phyloP scores from a whole-genome alignment of 2,329 filamentous ascomycete species.

The Ascochyta fabae region DNA sequence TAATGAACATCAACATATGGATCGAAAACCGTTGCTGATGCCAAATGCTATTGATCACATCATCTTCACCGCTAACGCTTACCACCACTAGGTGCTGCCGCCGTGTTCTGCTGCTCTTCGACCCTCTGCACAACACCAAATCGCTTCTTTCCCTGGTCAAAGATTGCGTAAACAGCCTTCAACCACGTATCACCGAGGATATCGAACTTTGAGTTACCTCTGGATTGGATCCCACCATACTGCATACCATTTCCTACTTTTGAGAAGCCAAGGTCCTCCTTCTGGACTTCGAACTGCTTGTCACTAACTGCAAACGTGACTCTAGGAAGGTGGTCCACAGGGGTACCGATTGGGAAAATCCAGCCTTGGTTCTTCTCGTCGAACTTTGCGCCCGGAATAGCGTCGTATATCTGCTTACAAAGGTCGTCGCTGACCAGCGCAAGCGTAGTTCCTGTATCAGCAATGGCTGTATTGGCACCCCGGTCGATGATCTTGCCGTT shows the following conservation, averaged over 20 bases:
- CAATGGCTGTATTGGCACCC: conserved; percentile 68
- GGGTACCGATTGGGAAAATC: conserved; percentile 63
- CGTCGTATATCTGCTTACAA: conserved; percentile 67
- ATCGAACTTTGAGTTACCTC: conserved; percentile 56
- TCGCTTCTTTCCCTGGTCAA: conserved; percentile 66
- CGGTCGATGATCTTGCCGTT: conserved; percentile 61
- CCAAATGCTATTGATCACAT: neutral
- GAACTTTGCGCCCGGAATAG: conserved; percentile 65
- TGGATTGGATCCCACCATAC: conserved; percentile 71
- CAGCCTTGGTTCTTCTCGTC: conserved; percentile 65
- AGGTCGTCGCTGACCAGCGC: conserved; percentile 67
- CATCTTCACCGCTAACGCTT: neutral
- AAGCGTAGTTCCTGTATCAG: conserved; percentile 75
- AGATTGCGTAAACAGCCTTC: conserved; percentile 70
- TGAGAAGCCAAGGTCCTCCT: conserved; percentile 67
- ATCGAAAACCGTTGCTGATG: neutral
- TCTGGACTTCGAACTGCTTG: conserved; percentile 65
- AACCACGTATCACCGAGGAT: conserved; percentile 70
- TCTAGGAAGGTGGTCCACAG: conserved; percentile 62
- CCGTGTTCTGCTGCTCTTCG: conserved; percentile 36
- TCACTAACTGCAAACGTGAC: conserved; percentile 70
- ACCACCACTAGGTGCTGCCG: conserved; percentile 12
- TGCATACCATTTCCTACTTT: conserved; percentile 61
- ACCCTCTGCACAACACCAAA: conserved; percentile 65
- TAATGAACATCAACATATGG: neutral